Evolutionary conservation across 768 basidiomycete species (phyloP), one percentile per base, ranked within the genome.

Genomic region (Fomitopsis serialis): DNA sequence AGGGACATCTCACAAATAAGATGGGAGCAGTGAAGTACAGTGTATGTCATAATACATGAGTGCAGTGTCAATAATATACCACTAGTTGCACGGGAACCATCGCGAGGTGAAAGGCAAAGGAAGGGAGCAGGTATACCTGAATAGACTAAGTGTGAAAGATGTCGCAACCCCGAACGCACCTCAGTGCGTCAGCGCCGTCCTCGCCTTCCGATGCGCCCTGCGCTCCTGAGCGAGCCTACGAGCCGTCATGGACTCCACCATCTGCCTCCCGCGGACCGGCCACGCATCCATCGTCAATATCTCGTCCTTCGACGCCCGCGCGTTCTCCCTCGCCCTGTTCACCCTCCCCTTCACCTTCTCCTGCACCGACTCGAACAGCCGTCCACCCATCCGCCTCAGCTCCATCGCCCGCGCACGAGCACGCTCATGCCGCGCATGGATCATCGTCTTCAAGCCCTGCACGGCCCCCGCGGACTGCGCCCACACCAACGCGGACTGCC

Each of bases 381-480:
- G 56, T 59, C 60, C 62, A 29, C 68, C 69, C n/a, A 54, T 56
- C 52, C 59, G 61, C 12, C 63, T 61, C 22, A 70, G 56, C 54
- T 59, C 55, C 51, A 61, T 61, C 37, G 69, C 69, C 23, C 58
- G 59, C 53, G 45, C 48, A 43, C 62, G 62, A 21, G 68, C 68
- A 6, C 61, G 66, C 23, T 51, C 55, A 52, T 70, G 63, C 25
- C 66, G 64, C 8, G 61, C 57, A 11, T 60, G 57, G 22, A 70
- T 45, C 45, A 57, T 48, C 27, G 52, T 62, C 13, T 58, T 60
- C 24, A 70, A 48, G 22, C 50, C 37, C 13, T 44, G 24, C 40
- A 58, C 55, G 2, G 59, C 47, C 19, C 48, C 35, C 50, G 52
- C 48, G 22, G 59, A 58, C 46, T 63, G 63, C 53, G 43, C 50